A percentile compares a stretch with the other conserved stretches of the same genome.
phyloP scores from a whole-genome alignment of 306 rosid genomes.

The Hippophae gyantsensis region DNA sequence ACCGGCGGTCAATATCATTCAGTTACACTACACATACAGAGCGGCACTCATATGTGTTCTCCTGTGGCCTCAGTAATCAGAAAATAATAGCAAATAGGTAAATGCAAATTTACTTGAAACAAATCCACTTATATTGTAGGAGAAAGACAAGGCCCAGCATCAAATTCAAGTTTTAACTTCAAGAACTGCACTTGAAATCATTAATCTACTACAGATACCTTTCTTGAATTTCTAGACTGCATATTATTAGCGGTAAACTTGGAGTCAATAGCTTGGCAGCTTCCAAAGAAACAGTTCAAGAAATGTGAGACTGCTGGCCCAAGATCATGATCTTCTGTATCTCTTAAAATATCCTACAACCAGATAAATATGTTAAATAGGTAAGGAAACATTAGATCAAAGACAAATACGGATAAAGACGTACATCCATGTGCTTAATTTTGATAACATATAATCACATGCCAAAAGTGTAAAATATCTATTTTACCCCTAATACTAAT shows the following conservation, averaged over 20 bases:
- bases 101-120: no score
- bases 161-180: no score
- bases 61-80: not conserved
- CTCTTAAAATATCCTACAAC: slow-evolving; percentile 75
- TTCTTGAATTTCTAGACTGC: slow-evolving; percentile 48
- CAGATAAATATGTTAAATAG: slow-evolving; percentile 5
- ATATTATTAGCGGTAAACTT: slow-evolving; percentile 33
- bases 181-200: slow-evolving; percentile 1
- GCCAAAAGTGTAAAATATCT: no score
- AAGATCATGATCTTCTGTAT: slow-evolving; percentile 83
- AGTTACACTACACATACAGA: not conserved
- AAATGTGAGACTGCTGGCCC: slow-evolving; percentile 73
- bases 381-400: slow-evolving; percentile 1
- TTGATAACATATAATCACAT: not conserved
- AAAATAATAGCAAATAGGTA: not conserved
- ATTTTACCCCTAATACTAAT: no score
- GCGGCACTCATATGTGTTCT: not conserved
- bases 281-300: slow-evolving; percentile 89
- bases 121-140: no score
- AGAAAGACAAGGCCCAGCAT: no score
- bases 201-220: slow-evolving; percentile 32
- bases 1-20: not conserved
- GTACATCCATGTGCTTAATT: not conserved
- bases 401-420: not conserved
- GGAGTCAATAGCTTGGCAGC: slow-evolving; percentile 48